Conservation (phyloP, 345 rosid species). For the Moricandia moricandioides region DNA sequence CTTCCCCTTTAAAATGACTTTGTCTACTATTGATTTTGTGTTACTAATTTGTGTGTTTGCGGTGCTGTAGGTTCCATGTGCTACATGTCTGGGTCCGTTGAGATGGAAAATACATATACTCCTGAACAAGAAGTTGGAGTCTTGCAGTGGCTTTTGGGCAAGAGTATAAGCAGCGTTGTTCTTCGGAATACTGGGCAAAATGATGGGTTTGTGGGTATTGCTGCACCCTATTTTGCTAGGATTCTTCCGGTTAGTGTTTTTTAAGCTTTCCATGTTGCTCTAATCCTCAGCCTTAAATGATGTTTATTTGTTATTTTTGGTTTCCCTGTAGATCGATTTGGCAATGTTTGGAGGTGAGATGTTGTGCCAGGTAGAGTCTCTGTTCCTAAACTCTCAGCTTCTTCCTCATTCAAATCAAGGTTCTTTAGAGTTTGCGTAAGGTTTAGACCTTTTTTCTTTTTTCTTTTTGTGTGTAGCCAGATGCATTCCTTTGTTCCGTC, state of each 20-base stretch:
- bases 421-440: conserved; percentile 6
- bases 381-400: neutral
- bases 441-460: neutral
- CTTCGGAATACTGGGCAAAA: conserved; percentile 60
- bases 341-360: conserved; percentile 92
- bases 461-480: conserved; percentile 76
- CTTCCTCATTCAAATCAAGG: conserved; percentile 12
- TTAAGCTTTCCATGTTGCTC: conserved; percentile 4
- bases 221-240: conserved; percentile 94
- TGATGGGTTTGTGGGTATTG: conserved; percentile 92
- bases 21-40: neutral
- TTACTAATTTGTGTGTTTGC: neutral
- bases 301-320: neutral
- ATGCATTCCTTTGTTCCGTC: conserved; percentile 95
- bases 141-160: conserved; percentile 98
- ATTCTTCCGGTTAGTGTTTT: conserved; percentile 81
- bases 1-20: neutral
- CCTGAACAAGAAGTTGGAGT: conserved; percentile 92
- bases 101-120: conserved; percentile 80
- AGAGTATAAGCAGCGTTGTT: conserved; percentile 63
- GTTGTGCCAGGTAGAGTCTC: conserved; percentile 79
- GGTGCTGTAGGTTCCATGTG: conserved; percentile 74
- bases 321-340: conserved; percentile 68
- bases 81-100: conserved; percentile 91
- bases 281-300: too few species aligned